A percentile compares a stretch with the other conserved stretches of the same genome.
phyloP scores from a whole-genome alignment of 495 filamentous ascomycete species.

The Xylaria flabelliformis region DNA sequence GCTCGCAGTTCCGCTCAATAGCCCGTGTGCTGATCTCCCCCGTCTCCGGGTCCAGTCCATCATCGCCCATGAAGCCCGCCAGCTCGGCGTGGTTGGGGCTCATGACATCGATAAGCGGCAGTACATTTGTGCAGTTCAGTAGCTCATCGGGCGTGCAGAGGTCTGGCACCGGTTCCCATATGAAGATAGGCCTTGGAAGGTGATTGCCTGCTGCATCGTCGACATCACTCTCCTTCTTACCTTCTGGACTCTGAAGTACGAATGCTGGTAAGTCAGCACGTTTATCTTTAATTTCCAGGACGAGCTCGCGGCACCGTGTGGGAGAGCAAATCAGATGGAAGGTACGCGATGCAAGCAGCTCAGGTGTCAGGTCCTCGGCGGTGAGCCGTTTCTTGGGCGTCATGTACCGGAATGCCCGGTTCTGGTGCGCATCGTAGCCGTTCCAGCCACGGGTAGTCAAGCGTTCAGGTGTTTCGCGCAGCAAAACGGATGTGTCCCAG shows the following conservation, averaged over 20 bases:
- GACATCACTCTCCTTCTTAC: constrained; percentile 35
- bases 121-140: constrained; percentile 70
- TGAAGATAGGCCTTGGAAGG: constrained; percentile 67
- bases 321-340: constrained; percentile 92
- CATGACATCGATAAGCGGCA: constrained; percentile 80
- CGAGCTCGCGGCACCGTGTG: constrained; percentile 74
- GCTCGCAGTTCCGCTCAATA: constrained; percentile 61
- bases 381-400: constrained; percentile 83
- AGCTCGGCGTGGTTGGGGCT: constrained; percentile 90
- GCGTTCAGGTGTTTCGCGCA: constrained; percentile 69
- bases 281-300: constrained; percentile 63
- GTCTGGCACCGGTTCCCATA: constrained; percentile 96
- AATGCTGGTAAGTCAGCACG: constrained; percentile 42
- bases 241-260: neutral
- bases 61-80: constrained; percentile 74
- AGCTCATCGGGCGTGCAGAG: constrained; percentile 80
- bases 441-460: constrained; percentile 93
- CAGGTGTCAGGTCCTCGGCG: constrained; percentile 48
- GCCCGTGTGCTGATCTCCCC: constrained; percentile 57
- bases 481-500: constrained; percentile 74
- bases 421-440: constrained; percentile 67
- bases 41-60: constrained; percentile 52
- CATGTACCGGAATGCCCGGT: constrained; percentile 80
- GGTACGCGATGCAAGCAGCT: constrained; percentile 70
- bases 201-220: constrained; percentile 30